Evolutionary conservation across 192 early-diverging fungal species (phyloP), one percentile per base, ranked within the genome.

Genomic region (Oehlia diaphana): DNA sequence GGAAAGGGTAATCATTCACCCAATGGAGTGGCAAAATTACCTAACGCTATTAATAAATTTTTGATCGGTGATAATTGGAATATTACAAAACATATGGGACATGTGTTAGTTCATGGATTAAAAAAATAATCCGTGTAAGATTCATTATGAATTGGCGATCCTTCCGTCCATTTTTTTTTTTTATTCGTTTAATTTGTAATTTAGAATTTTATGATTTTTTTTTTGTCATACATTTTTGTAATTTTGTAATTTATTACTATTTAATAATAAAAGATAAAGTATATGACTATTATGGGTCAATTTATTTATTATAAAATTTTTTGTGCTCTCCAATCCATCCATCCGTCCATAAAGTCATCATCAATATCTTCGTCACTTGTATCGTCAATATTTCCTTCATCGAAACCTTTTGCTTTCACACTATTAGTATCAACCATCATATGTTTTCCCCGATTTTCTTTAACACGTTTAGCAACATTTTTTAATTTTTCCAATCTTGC

Each of bases 1-100:
- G 93, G 93, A 23, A 68, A 88, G 3, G 93, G 93, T 3, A 89
- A 85, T 9, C 93, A 92, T 78, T 94, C 93, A 12, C 80, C 85
- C 47, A 84, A 88, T 37, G 86, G 87, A 33, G 81, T 84, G 19
- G 83, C 93, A 2, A 87, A 86, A 21, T 81, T 94, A 13, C 88
- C 89, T 47, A 89, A 90, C 1, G 81, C 86, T 1, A 81, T 92
- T 9, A 53, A 85, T 26, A 82, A 79, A 42, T 78, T 86, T 1
- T 79, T 94, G 58, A 83, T 76, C 16, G 82, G 85, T 35, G 84
- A 87, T 37, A 87, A 88, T 12, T 93, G 93, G 93, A 70, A 83
- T 47, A 84, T 88, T 68, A 89, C 88, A 31, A 83, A 87, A 35
- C 77, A 87, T 77, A 66, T 79, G 28, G 93, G 92, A 12, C 89